These are phyloP conservation scores for Tympanopsis confertula DNA, from an alignment of 2,329 filamentous ascomycete species.

Conservation along the genomic window DNA sequence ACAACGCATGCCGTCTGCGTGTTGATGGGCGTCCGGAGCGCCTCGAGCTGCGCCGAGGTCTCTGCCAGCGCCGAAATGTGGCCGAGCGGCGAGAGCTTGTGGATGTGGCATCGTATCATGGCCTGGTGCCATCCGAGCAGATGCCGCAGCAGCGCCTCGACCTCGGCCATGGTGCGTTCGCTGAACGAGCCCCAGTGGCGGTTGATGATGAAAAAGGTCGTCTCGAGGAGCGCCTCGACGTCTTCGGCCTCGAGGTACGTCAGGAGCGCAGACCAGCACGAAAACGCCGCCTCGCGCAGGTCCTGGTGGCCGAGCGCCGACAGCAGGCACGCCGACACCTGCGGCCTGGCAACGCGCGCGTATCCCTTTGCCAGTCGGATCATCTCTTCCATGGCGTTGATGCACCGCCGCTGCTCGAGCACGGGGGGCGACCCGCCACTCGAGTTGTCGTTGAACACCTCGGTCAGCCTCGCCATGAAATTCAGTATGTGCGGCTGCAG, in stretches of 20 bases:
- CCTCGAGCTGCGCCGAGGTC: conserved; percentile 53
- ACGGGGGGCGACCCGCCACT: conserved; percentile 21
- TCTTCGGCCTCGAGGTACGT: conserved; percentile 66
- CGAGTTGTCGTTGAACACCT: conserved; percentile 59
- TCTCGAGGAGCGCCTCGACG: conserved; percentile 68
- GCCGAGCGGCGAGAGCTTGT: conserved; percentile 67
- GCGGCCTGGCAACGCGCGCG: conserved; percentile 70
- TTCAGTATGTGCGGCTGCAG: conserved; percentile 76
- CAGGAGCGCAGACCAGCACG: conserved; percentile 74
- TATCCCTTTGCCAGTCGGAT: conserved; percentile 64
- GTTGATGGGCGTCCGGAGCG: conserved; percentile 54
- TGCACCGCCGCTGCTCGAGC: conserved; percentile 63
- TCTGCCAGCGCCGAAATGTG: conserved; percentile 59
- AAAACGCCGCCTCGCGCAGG: conserved; percentile 69
- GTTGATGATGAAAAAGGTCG: conserved; percentile 77
- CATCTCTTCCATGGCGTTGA: conserved; percentile 80
- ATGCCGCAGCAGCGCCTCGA: conserved; percentile 49
- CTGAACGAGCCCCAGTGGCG: conserved; percentile 67
- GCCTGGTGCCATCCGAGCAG: conserved; percentile 52
- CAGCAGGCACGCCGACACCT: conserved; percentile 85
- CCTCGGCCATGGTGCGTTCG: conserved; percentile 42
- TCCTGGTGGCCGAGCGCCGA: conserved; percentile 66
- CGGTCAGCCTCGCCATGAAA: conserved; percentile 72
- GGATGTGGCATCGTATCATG: conserved; percentile 54
- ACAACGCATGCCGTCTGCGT: conserved; percentile 55